Evolutionary conservation across 257 asterid species (phyloP), one percentile per base, ranked within the genome.

Genomic region (Fraxinus anomala): DNA sequence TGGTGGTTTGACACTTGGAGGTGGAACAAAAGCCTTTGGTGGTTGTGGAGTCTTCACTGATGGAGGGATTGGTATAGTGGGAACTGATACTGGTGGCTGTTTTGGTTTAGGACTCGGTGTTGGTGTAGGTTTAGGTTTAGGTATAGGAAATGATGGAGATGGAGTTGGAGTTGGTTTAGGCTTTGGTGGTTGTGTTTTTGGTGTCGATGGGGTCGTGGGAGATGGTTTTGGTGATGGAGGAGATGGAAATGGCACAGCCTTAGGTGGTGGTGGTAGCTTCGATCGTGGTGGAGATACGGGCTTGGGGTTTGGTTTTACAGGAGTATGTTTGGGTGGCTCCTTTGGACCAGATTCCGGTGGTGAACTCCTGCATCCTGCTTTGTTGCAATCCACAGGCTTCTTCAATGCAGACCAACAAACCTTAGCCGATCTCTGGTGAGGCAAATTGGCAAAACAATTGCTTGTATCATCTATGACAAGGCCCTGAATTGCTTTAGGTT

Each of bases 361-460:
- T 1, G 84, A 16, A 6, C 72, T 40, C 49, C 94, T 82, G 47
- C 97, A 93, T 17, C 83, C 87, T 2, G 68, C 39, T 26, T 80
- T 80, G 7, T 65, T 73, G 28, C 28, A 26, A 26, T 26, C 28
- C 74, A 90, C 85, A 54, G 85, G 87, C 69, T 82, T 82, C 31
- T 86, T 85, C 80, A 88, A 31, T 6, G 74, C 82, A 19, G 59
- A 70, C 0, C 68, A 70, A 7, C 97, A 93, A 28, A 81, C 95
- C 16, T 85, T 74, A 42, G 81, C 86, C 0, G 91, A 37, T 33
- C 88, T 90, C 39, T 91, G 97, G 14, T 85, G 56, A 0, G 79
- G 69, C 31, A 72, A 88, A 1, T 77, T 78, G 0, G 36, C 77
- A 6, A 94, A 72, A 78, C 98, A 92, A 54, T 94, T 92, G 17